A percentile compares a stretch with the other conserved stretches of the same genome.
phyloP scores from a whole-genome alignment of 2,329 filamentous ascomycete species.

The Ceratocystis papillata region DNA sequence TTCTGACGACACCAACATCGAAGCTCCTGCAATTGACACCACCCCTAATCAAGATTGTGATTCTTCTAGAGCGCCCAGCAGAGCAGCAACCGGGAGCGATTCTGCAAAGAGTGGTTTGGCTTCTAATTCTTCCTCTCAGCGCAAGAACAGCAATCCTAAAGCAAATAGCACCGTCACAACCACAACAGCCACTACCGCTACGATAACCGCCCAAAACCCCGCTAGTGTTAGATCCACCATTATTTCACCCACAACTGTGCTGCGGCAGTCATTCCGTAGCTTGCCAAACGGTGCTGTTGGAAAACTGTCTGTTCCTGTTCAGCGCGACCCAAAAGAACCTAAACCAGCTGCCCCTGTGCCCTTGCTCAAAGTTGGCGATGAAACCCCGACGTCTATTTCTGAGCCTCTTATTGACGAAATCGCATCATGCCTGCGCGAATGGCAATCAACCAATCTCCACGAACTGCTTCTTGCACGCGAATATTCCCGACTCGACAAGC shows the following conservation, averaged over 20 bases:
- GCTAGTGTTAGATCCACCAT: slow-evolving; percentile 20
- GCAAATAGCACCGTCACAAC: slow-evolving; percentile 3
- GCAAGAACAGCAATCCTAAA: slow-evolving; percentile 28
- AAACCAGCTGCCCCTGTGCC: slow-evolving; percentile 87
- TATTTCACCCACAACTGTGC: slow-evolving; percentile 21
- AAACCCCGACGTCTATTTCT: slow-evolving; percentile 77
- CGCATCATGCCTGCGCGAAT: slow-evolving; percentile 89
- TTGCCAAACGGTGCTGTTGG: slow-evolving; percentile 35
- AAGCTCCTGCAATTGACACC: not conserved
- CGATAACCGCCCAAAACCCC: not conserved
- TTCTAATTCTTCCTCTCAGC: slow-evolving; percentile 30
- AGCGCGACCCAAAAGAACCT: slow-evolving; percentile 54
- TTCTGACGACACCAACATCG: slow-evolving; percentile 20
- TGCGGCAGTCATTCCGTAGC: slow-evolving; percentile 29
- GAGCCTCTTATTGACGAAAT: slow-evolving; percentile 97
- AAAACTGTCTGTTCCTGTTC: slow-evolving; percentile 39
- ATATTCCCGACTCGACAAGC: slow-evolving; percentile 69
- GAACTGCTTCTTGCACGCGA: slow-evolving; percentile 74
- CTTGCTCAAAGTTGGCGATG: slow-evolving; percentile 95
- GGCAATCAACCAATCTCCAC: slow-evolving; percentile 95
- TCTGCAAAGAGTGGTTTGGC: slow-evolving; percentile 46
- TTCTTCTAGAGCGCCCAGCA: slow-evolving; percentile 25
- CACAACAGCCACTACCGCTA: not conserved
- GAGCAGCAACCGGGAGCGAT: slow-evolving; percentile 31
- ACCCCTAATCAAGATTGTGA: slow-evolving; percentile 14